Evolutionary conservation across 129 eudicot genomes (phyloP).

Genomic region (Flaveria brownii): DNA sequence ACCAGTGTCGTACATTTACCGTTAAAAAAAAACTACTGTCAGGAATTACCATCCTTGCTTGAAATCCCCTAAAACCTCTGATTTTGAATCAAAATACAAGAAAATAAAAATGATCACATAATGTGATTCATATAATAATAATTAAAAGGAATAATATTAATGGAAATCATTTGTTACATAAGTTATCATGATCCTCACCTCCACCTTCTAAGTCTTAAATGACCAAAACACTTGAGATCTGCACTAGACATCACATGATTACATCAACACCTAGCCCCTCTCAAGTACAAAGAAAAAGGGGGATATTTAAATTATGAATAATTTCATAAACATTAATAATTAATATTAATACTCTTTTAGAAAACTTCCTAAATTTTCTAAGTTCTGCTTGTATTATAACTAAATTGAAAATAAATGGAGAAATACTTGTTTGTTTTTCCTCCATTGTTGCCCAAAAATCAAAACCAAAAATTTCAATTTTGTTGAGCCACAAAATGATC

Average conservation of each 20-base stretch:
- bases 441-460: conserved; percentile 32
- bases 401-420: conserved; percentile 33
- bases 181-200: conserved; percentile 43
- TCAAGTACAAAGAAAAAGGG: conserved; percentile 29
- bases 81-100: too few species aligned
- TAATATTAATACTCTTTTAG: conserved; percentile 32
- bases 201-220: conserved; percentile 14
- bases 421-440: conserved; percentile 20
- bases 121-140: conserved; percentile 11
- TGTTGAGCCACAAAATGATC: conserved; percentile 65
- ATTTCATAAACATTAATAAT: conserved; percentile 28
- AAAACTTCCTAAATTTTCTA: conserved; percentile 35
- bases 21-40: too few species aligned
- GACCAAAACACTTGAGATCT: conserved; percentile 43
- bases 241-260: conserved; percentile 26
- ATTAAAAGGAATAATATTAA: conserved; percentile 31
- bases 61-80: too few species aligned
- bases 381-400: conserved; percentile 39
- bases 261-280: conserved; percentile 26
- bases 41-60: too few species aligned
- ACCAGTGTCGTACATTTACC: too few species aligned
- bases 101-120: not conserved
- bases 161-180: conserved; percentile 40
- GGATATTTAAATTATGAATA: not conserved
- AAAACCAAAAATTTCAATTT: conserved; percentile 27